These are phyloP conservation scores for Cotoneaster glaucophyllus DNA, from an alignment of 306 rosid species.

Conservation along the genomic window DNA sequence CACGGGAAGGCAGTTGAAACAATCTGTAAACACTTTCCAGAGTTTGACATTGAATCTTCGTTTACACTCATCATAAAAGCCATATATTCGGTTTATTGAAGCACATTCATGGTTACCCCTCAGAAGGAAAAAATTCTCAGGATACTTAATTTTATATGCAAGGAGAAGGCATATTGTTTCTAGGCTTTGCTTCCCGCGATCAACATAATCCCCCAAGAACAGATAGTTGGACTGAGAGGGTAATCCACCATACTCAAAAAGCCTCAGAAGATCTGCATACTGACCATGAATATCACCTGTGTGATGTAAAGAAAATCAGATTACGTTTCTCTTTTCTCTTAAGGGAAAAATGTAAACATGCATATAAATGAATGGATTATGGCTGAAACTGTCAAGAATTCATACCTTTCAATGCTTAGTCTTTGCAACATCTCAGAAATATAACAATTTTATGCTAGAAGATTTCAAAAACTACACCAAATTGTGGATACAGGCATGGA, in stretches of 20 bases:
- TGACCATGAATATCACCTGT: slow-evolving; percentile 92
- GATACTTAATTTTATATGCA: slow-evolving; percentile 78
- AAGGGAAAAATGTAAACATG: background rate
- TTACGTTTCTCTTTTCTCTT: background rate
- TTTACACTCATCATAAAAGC: slow-evolving; percentile 90
- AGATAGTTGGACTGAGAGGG: slow-evolving; percentile 84
- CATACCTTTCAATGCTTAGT: background rate
- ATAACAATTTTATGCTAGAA: background rate
- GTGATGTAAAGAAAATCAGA: slow-evolving; percentile 7
- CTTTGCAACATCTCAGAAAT: background rate
- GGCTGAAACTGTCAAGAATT: background rate
- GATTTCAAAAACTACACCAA: background rate
- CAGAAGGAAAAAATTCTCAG: slow-evolving; percentile 68
- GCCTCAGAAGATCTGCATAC: slow-evolving; percentile 73
- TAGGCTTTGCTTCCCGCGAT: slow-evolving; percentile 82
- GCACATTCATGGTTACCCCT: slow-evolving; percentile 98
- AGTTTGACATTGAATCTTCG: slow-evolving; percentile 60
- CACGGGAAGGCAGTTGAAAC: slow-evolving; percentile 86
- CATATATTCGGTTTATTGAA: slow-evolving; percentile 79
- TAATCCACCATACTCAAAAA: slow-evolving; percentile 74
- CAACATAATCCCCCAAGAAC: slow-evolving; percentile 86
- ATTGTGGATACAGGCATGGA: background rate
- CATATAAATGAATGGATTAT: background rate
- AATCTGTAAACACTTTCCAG: slow-evolving; percentile 77
- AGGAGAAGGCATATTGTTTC: slow-evolving; percentile 93